Percentiles rank a stretch among this genome's conserved stretches.
Conservation (phyloP, 768 basidiomycete species). For the Naganishia antarctica region DNA sequence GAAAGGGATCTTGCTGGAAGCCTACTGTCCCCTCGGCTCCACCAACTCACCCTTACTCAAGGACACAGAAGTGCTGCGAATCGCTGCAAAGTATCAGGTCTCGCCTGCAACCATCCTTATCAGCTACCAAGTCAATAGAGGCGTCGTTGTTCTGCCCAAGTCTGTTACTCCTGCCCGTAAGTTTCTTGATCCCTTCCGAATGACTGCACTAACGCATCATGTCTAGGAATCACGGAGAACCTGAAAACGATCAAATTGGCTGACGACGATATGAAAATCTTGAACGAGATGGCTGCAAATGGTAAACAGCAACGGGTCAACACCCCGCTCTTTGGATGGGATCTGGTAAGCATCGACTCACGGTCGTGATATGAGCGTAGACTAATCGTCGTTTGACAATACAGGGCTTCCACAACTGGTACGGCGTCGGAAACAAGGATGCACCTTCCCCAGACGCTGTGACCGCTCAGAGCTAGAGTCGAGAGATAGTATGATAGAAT, state of each 20-base stretch:
- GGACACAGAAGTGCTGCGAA: constrained; percentile 59
- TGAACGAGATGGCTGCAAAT: constrained; percentile 33
- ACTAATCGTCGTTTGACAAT: not conserved
- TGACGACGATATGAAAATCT: constrained; percentile 33
- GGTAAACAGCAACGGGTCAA: constrained; percentile 40
- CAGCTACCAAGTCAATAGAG: constrained; percentile 69
- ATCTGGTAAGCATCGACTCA: constrained; percentile 7
- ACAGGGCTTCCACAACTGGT: constrained; percentile 41
- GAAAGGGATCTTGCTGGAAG: constrained; percentile 68
- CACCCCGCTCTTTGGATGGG: constrained; percentile 32
- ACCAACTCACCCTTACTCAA: constrained; percentile 67
- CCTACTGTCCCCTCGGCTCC: constrained; percentile 80
- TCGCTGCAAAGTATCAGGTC: constrained; percentile 62
- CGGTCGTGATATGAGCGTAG: not conserved
- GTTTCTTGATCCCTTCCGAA: not conserved
- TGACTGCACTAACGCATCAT: constrained; percentile 9
- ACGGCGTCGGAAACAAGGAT: constrained; percentile 38
- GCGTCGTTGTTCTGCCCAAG: constrained; percentile 68
- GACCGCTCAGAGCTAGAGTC: not conserved
- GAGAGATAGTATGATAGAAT: not conserved
- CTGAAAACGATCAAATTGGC: constrained; percentile 33
- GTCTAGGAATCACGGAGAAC: constrained; percentile 46
- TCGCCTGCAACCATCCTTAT: constrained; percentile 64
- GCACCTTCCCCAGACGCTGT: constrained; percentile 10
- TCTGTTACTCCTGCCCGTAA: constrained; percentile 65